These are phyloP conservation scores for Maudiozyma humilis DNA, from an alignment of 1,139 yeast genomes.

Conservation along the genomic window DNA sequence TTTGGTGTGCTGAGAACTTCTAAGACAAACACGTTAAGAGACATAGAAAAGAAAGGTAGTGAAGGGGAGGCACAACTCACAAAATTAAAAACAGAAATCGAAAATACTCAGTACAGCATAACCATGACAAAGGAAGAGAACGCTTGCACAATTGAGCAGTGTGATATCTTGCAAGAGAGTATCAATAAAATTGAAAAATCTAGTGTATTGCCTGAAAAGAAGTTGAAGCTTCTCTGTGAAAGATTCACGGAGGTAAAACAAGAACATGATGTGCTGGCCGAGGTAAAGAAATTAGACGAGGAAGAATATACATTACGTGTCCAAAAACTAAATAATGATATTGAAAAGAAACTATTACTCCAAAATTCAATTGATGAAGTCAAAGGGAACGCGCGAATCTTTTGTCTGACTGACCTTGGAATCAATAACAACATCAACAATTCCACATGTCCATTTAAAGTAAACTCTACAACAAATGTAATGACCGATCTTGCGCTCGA, in stretches of 20 bases:
- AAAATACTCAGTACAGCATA: background rate
- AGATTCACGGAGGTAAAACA: conserved; percentile 1
- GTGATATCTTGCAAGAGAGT: background rate
- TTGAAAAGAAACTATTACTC: conserved; percentile 35
- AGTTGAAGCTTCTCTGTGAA: background rate
- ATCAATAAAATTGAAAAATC: conserved; percentile 4
- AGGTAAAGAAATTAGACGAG: conserved; percentile 4
- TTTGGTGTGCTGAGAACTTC: conserved; percentile 7
- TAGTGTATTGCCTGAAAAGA: conserved; percentile 2
- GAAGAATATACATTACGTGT: conserved; percentile 4
- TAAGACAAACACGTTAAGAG: no score
- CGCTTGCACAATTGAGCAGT: background rate
- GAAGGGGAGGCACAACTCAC: no score
- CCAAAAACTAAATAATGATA: conserved; percentile 19
- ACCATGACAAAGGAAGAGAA: background rate
- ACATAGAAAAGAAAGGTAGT: conserved; percentile 10
- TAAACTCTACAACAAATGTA: background rate
- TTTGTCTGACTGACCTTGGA: conserved; percentile 12
- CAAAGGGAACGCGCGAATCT: conserved; percentile 32
- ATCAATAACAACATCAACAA: conserved; percentile 5
- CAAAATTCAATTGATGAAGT: conserved; percentile 49
- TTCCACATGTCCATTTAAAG: background rate
- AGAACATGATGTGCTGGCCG: conserved; percentile 2
- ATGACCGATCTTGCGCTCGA: background rate
- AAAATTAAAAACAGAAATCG: background rate